phyloP scores from a whole-genome alignment of 2,329 filamentous ascomycete species.

The Chaetomiaceae sp. region DNA sequence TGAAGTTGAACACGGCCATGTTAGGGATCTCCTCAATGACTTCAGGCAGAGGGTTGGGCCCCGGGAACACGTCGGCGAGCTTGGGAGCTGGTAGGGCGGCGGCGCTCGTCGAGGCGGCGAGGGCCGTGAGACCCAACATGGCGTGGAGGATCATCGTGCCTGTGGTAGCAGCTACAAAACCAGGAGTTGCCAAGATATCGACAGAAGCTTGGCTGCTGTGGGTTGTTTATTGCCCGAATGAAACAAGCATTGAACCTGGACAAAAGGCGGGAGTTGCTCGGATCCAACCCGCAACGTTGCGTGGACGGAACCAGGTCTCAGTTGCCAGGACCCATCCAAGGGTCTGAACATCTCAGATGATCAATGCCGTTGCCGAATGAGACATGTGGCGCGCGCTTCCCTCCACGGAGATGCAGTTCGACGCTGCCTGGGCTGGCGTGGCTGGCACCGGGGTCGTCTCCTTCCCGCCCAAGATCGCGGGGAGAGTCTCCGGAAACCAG shows the following conservation, averaged over 20 bases:
- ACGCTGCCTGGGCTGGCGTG: neutral
- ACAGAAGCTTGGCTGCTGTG: neutral
- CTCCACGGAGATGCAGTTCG: too few species aligned
- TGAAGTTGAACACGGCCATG: conserved; percentile 16
- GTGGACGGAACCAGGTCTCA: neutral
- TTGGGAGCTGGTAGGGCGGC: neutral
- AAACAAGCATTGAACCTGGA: neutral
- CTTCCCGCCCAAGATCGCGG: neutral
- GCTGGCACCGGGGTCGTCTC: neutral
- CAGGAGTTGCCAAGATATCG: neutral
- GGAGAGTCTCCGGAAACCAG: neutral
- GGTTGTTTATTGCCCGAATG: too few species aligned
- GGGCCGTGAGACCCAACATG: neutral
- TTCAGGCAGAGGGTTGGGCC: neutral
- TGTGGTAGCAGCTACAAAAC: neutral
- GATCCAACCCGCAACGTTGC: neutral
- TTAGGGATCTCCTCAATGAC: conserved; percentile 9
- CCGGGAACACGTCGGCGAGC: neutral
- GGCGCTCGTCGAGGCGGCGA: neutral
- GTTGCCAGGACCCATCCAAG: neutral
- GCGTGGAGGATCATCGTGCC: neutral
- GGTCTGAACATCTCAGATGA: neutral
- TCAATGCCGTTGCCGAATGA: neutral
- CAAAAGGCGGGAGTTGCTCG: neutral
- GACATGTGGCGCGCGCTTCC: neutral